Evolutionary conservation across 2,329 filamentous ascomycete species (phyloP), one percentile per base, ranked within the genome.

Genomic region (Cryphonectria naterciae): DNA sequence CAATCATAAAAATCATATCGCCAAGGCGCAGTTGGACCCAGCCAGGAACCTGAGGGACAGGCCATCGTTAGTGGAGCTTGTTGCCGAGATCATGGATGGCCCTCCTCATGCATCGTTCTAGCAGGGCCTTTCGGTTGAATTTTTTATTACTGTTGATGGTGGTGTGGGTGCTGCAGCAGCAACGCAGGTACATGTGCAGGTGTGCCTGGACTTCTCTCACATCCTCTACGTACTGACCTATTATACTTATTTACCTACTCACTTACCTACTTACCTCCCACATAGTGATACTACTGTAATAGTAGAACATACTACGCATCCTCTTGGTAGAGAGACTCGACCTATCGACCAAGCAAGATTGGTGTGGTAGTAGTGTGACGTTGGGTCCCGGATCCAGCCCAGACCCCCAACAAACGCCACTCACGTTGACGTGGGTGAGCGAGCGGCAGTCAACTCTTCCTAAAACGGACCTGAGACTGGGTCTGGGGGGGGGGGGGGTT

Each of bases 11-110:
- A 49, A n/a, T 22, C 46, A 49, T 49, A n/a, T 49, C 46, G 46
- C 46, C 46, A 49, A 58, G 25, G 25, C 54, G 54, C 58, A 39
- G 32, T 17, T 35, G 58, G 32, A 8, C 61, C 32, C 35, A 52
- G 68, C 46, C 46, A 49, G 46, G n/a, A n/a, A 60, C 64, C 60
- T 39, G 66, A 67, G 66, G 66, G 68, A 3, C 46, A 49, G 46
- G 61, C 61, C 25, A 43, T 54, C 68, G 69, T 71, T 71, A 68
- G 69, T 61, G 69, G 69, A 46, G 60, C 35, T n/a, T n/a, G 32
- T 39, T 39, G 32, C 32, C 58, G 58, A 61, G 58, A 61, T 61
- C 58, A 39, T 61, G 46, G 46, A 49, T 49, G 46, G 46, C 46
- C 46, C 58, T 22, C 22, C 58, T 39, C 58, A 61, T 3, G 58